Percentiles rank a stretch among this genome's conserved stretches.
Conservation (phyloP, 164 flowering plant species). For the Umbellularia californica region DNA sequence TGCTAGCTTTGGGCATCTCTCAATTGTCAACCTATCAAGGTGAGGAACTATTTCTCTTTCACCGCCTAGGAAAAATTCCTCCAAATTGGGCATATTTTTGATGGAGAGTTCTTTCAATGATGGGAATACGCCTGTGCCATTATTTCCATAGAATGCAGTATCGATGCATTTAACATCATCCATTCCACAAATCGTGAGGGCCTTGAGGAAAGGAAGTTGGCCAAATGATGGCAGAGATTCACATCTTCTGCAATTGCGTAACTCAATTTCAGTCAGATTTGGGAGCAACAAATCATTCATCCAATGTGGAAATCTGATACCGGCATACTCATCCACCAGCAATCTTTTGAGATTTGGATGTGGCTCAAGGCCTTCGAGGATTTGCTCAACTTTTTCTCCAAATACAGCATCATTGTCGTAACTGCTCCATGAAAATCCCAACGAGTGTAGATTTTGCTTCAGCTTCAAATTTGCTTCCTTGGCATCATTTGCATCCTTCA, state of each 20-base stretch:
- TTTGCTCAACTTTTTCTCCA: too few species aligned
- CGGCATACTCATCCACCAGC: too few species aligned
- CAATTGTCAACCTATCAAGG: not conserved
- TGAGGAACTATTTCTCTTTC: not conserved
- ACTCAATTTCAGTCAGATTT: not conserved
- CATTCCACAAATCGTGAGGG: not conserved
- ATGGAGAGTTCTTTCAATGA: not conserved
- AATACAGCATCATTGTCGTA: too few species aligned
- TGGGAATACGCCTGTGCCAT: not conserved
- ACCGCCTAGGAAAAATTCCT: not conserved
- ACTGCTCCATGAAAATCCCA: too few species aligned
- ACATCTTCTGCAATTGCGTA: not conserved
- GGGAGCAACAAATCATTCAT: too few species aligned
- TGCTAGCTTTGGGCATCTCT: not conserved
- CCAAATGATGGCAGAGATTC: not conserved
- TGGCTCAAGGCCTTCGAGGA: too few species aligned
- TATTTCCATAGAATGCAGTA: not conserved
- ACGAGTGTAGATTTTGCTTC: too few species aligned
- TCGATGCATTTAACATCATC: not conserved
- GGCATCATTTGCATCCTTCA: not conserved
- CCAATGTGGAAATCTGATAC: too few species aligned
- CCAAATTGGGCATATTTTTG: not conserved
- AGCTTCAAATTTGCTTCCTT: constrained; percentile 3
- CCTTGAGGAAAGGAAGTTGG: not conserved
- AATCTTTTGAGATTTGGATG: too few species aligned